A percentile compares a stretch with the other conserved stretches of the same genome.
Conservation (phyloP, 495 filamentous ascomycete species). For the Podospora bellae-mahoneyi region DNA sequence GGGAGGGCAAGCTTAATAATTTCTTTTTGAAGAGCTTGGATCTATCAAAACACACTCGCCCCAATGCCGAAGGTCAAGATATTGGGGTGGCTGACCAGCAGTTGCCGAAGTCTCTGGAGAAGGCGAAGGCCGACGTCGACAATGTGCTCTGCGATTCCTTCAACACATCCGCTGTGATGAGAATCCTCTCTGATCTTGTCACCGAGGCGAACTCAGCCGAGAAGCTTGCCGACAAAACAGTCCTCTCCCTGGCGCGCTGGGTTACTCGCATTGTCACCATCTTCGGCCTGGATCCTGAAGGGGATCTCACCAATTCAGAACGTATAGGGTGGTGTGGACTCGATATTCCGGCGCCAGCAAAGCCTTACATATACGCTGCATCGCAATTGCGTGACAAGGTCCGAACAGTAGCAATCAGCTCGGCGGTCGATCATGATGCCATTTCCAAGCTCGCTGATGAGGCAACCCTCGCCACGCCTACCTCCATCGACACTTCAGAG, state of each 20-base stretch:
- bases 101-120: constrained; percentile 41
- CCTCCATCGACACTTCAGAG: constrained; percentile 12
- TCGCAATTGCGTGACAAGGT: constrained; percentile 57
- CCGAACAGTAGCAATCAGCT: constrained; percentile 46
- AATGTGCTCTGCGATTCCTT: constrained; percentile 69
- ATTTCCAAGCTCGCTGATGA: constrained; percentile 26
- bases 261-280: constrained; percentile 65
- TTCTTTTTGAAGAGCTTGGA: constrained; percentile 64
- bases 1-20: constrained; percentile 70
- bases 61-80: constrained; percentile 17
- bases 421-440: constrained; percentile 23
- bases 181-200: constrained; percentile 61
- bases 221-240: constrained; percentile 32
- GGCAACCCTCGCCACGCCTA: constrained; percentile 15
- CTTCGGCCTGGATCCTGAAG: constrained; percentile 62
- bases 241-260: constrained; percentile 58
- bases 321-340: constrained; percentile 65
- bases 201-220: constrained; percentile 61
- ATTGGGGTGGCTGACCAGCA: constrained; percentile 24
- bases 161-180: constrained; percentile 66
- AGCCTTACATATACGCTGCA: constrained; percentile 54
- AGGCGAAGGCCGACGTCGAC: constrained; percentile 54
- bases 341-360: constrained; percentile 52
- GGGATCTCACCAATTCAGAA: constrained; percentile 44
- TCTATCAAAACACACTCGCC: constrained; percentile 21